These are phyloP conservation scores for Xylariaceae sp. DNA, from an alignment of 2,329 filamentous ascomycete species.

Conservation along the genomic window DNA sequence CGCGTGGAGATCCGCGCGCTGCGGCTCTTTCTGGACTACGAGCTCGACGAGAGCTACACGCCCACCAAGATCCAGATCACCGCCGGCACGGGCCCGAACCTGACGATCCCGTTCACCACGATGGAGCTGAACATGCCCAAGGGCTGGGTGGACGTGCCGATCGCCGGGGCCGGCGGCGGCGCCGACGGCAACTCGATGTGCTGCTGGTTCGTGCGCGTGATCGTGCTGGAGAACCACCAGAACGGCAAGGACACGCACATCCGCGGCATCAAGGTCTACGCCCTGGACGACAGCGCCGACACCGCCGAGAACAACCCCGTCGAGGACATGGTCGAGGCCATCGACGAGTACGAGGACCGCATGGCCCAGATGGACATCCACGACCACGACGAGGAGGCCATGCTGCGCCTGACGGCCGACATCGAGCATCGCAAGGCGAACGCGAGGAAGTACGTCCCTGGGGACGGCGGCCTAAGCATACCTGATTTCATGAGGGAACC, in stretches of 20 bases:
- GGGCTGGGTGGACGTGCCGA: conserved; percentile 88
- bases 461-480: conserved; percentile 41
- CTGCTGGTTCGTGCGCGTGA: conserved; percentile 87
- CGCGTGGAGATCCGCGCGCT: conserved; percentile 77
- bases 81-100: conserved; percentile 88
- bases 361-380: conserved; percentile 33
- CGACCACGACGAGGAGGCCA: conserved; percentile 38
- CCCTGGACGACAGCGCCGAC: conserved; percentile 51
- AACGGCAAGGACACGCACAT: conserved; percentile 99
- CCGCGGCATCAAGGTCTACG: conserved; percentile 85
- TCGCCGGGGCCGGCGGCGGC: conserved; percentile 57
- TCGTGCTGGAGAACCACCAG: conserved; percentile 94
- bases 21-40: conserved; percentile 87
- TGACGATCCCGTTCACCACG: conserved; percentile 83
- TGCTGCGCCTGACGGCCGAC: conserved; percentile 37
- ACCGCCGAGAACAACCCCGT: conserved; percentile 42
- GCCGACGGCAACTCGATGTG: conserved; percentile 74
- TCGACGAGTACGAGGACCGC: conserved; percentile 36
- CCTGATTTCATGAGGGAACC: conserved; percentile 46
- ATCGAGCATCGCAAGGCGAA: conserved; percentile 35
- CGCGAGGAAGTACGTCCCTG: conserved; percentile 33
- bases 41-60: conserved; percentile 93
- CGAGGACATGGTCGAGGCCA: conserved; percentile 38
- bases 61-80: conserved; percentile 89
- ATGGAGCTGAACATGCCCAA: conserved; percentile 78